These are phyloP conservation scores for Pisolithus tinctorius DNA, from an alignment of 768 basidiomycete genomes.

Conservation along the genomic window DNA sequence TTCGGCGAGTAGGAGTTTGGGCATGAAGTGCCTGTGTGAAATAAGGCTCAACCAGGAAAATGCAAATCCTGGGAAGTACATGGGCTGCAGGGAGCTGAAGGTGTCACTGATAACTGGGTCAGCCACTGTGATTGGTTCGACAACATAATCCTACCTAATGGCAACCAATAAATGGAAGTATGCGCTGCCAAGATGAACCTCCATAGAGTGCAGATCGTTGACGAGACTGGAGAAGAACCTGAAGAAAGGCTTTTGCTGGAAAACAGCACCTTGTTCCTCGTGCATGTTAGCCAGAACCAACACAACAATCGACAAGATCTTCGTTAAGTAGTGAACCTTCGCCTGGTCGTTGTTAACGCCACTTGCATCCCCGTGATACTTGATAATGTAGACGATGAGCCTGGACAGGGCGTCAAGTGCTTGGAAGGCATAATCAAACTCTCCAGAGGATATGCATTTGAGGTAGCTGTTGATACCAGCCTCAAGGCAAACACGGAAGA, in stretches of 20 bases:
- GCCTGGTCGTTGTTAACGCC: constrained; percentile 91
- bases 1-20: constrained; percentile 80
- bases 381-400: constrained; percentile 95
- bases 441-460: constrained; percentile 65
- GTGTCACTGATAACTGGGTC: constrained; percentile 58
- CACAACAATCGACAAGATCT: constrained; percentile 95
- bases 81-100: constrained; percentile 91
- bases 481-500: constrained; percentile 97
- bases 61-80: constrained; percentile 95
- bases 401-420: constrained; percentile 93
- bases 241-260: constrained; percentile 98
- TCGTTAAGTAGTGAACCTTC: constrained; percentile 93
- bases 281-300: constrained; percentile 92
- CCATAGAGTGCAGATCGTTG: constrained; percentile 85
- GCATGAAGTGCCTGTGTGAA: constrained; percentile 96
- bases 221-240: constrained; percentile 96
- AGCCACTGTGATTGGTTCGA: neutral
- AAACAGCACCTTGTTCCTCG: constrained; percentile 84
- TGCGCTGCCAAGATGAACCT: constrained; percentile 76
- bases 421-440: constrained; percentile 77
- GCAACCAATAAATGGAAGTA: constrained; percentile 87
- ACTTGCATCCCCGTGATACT: constrained; percentile 95
- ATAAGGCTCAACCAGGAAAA: constrained; percentile 98
- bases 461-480: constrained; percentile 86
- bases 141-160: constrained; percentile 55